Evolutionary conservation across 176 grass and related monocot species (phyloP).

Genomic region (Hordeum marinum): DNA sequence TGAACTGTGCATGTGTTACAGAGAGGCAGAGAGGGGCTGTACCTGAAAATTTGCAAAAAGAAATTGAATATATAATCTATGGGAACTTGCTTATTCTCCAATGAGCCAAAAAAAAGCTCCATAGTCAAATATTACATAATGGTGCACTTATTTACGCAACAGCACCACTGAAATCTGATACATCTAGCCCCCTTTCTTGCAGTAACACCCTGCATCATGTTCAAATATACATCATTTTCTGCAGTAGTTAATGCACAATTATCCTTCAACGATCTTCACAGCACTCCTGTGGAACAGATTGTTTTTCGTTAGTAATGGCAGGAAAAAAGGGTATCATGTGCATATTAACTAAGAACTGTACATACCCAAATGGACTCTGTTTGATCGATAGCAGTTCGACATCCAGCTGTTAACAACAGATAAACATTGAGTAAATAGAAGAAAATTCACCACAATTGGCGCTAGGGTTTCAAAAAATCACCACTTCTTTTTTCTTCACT

Average conservation of each 20-base stretch:
- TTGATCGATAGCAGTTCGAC: conserved; percentile 8
- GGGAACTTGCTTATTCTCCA: neutral
- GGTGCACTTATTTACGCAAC: neutral
- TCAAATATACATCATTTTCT: conserved; percentile 26
- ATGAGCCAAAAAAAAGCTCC: neutral
- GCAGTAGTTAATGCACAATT: conserved; percentile 34
- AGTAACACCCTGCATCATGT: neutral
- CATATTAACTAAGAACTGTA: neutral
- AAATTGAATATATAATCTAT: neutral
- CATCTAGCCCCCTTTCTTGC: conserved; percentile 1
- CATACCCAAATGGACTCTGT: conserved; percentile 18
- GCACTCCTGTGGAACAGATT: conserved; percentile 48
- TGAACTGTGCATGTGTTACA: no score
- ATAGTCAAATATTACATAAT: conserved; percentile 17
- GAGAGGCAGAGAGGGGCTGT: no score
- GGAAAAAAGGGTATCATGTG: neutral
- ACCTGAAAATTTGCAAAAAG: neutral
- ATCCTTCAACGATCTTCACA: conserved; percentile 92
- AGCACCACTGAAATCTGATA: neutral
- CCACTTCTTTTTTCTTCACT: no score
- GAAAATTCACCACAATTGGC: no score
- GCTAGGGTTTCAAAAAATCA: no score
- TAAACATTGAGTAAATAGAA: neutral
- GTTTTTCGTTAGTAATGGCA: neutral
- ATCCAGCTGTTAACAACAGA: conserved; percentile 49